Evolutionary conservation across 345 rosid species (phyloP).

Genomic region (Nephelium lappaceum): DNA sequence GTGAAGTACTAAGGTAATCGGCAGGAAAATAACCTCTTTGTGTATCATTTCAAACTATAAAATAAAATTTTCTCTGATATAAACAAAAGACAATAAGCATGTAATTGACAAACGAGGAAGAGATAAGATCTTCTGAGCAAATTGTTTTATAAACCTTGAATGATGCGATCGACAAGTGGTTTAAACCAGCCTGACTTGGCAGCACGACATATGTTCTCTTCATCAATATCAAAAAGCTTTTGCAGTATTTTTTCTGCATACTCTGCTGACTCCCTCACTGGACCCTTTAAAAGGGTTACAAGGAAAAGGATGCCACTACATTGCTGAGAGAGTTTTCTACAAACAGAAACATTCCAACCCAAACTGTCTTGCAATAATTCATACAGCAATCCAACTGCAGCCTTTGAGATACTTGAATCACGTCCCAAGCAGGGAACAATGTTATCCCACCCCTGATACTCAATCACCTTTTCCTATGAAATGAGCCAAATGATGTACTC

Average conservation of each 20-base stretch:
- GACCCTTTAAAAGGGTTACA: constrained; percentile 58
- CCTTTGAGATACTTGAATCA: constrained; percentile 53
- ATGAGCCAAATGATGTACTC: constrained; percentile 15
- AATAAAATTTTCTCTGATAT: neutral
- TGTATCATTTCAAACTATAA: neutral
- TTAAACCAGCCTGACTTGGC: constrained; percentile 67
- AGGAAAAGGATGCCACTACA: constrained; percentile 54
- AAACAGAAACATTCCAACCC: constrained; percentile 54
- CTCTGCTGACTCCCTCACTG: constrained; percentile 51
- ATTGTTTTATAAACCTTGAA: constrained; percentile 48
- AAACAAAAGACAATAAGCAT: neutral
- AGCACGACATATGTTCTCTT: constrained; percentile 55
- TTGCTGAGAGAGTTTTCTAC: constrained; percentile 58
- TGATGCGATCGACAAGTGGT: constrained; percentile 56
- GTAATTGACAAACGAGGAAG: neutral
- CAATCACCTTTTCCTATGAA: constrained; percentile 54
- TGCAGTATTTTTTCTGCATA: constrained; percentile 51
- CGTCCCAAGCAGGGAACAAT: constrained; percentile 58
- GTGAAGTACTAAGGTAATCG: neutral
- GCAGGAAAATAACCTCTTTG: constrained; percentile 1
- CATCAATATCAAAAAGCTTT: constrained; percentile 57
- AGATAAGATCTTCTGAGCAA: constrained; percentile 7
- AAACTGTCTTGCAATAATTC: constrained; percentile 66
- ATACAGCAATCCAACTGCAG: constrained; percentile 57
- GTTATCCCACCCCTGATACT: constrained; percentile 55